Percentiles rank a stretch among this genome's conserved stretches.
phyloP scores from a whole-genome alignment of 225 moss, liverwort and hornwort genomes.

The Marchantia paleacea region DNA sequence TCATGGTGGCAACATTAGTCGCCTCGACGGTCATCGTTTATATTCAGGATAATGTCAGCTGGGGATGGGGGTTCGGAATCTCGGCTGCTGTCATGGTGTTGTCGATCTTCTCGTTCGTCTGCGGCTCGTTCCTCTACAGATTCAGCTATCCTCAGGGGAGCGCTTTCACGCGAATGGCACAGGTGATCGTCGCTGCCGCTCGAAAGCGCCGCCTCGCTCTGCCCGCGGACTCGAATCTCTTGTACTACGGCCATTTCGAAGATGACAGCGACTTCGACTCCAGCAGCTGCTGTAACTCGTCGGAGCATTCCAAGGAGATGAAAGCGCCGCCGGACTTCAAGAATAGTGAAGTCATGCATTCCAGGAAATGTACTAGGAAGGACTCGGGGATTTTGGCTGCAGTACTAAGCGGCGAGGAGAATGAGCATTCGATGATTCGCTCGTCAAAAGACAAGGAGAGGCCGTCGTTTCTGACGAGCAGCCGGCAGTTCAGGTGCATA shows the following conservation, averaged over 20 bases:
- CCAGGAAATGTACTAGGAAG: neutral
- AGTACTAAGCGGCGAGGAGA: neutral
- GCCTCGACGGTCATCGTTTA: conserved; percentile 35
- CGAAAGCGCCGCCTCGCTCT: conserved; percentile 27
- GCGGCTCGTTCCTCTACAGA: conserved; percentile 29
- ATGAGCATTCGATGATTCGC: neutral
- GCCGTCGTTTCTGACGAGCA: conserved; percentile 12
- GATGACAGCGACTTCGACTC: neutral
- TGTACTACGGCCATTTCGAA: conserved; percentile 10
- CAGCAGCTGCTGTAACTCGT: neutral
- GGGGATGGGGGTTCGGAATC: conserved; percentile 39
- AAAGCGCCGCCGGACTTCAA: neutral
- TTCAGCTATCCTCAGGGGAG: conserved; percentile 31
- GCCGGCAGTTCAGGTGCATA: conserved; percentile 32
- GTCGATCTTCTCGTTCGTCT: conserved; percentile 26
- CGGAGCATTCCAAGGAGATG: neutral
- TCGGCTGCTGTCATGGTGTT: conserved; percentile 21
- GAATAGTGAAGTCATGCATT: neutral
- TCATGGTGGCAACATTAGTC: conserved; percentile 17
- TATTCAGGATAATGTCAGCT: conserved; percentile 38
- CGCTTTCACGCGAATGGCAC: conserved; percentile 41
- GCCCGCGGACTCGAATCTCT: conserved; percentile 24
- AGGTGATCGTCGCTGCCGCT: conserved; percentile 29
- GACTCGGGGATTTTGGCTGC: neutral
- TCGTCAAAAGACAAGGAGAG: neutral